Base-by-base conservation (phyloP, 768 basidiomycete species). In the Pisolithus microcarpus region DNA sequence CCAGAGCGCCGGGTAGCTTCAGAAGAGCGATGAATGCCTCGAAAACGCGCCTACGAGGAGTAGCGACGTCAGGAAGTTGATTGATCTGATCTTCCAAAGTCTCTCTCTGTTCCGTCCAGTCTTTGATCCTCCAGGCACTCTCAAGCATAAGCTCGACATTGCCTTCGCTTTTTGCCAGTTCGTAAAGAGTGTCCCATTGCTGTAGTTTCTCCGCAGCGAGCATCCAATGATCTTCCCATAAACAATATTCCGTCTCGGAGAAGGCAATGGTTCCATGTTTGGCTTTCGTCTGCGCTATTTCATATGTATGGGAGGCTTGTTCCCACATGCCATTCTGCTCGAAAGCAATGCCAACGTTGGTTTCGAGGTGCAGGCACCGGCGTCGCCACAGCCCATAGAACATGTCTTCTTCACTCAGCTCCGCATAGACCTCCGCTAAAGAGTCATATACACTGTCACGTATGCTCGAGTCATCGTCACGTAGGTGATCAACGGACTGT, bases 201-300 rank as follows among this genome's bases (percentile, higher is more conserved):
- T 98, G 96, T 16, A 99, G 74, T 67, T 99, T 99, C 70, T 95
- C 91, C 0, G 92, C 86, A 1, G 93, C 79, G 7, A 94, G 72
- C 52, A 99, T 88, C 95, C 96, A 99, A 65, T 99, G 96, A 65
- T 99, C 96, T 61, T 99, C 96, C 96, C 96, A 99, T 18, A 99
- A 73, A 60, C 89, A 92, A 65, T 94, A 97, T 66, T 99, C 96
- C 1, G 87, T 76, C 66, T 99, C 96, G 11, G 88, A 86, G 72
- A 94, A 98, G 1, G 93, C 84, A 48, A 96, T 81, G 6, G 79
- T 72, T 5, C 91, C 91, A 4, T 79, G 75, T 43, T 92, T 78
- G 7, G 92, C 85, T 66, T 85, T 89, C 57, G 74, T 83, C 68
- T 97, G 94, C 1, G 94, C 96, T 23, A 74, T 71, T 68, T 99